Evolutionary conservation across 495 filamentous ascomycete genomes (phyloP).

Genomic region (Hypoxylon rickii): DNA sequence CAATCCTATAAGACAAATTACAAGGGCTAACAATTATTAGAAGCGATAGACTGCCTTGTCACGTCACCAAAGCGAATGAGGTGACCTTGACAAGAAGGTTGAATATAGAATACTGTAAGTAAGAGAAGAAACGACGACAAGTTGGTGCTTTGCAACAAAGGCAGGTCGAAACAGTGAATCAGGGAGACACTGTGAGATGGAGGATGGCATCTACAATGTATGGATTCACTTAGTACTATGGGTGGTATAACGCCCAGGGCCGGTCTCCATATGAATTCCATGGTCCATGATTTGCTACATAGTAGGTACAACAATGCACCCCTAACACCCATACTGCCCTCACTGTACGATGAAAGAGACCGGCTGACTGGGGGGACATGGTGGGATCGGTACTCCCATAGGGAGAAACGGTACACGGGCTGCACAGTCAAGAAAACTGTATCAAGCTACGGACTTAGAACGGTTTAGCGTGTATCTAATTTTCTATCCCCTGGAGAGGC

Average conservation of each 20-base stretch:
- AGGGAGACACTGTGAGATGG: slow-evolving; percentile 15
- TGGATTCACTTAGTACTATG: too few relatives aligned
- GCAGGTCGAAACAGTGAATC: slow-evolving; percentile 13
- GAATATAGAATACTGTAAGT: too few relatives aligned
- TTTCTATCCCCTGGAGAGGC: slow-evolving; percentile 33
- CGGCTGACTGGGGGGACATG: not conserved
- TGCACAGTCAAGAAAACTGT: slow-evolving; percentile 17
- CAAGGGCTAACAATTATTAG: slow-evolving; percentile 37
- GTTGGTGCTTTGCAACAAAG: slow-evolving; percentile 17
- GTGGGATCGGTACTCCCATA: not conserved
- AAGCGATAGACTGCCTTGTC: slow-evolving; percentile 48
- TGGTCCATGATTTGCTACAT: too few relatives aligned
- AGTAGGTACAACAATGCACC: slow-evolving; percentile 17
- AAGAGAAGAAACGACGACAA: slow-evolving; percentile 36
- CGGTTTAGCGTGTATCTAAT: slow-evolving; percentile 32
- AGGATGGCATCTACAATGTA: not conserved
- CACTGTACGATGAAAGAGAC: too few relatives aligned
- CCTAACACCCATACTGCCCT: too few relatives aligned
- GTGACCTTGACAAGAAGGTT: slow-evolving; percentile 31
- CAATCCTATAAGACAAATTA: slow-evolving; percentile 28
- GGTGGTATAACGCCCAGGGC: too few relatives aligned
- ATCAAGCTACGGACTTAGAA: slow-evolving; percentile 8
- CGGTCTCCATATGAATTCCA: too few relatives aligned
- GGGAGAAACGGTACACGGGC: slow-evolving; percentile 11
- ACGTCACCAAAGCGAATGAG: slow-evolving; percentile 58